A percentile compares a stretch with the other conserved stretches of the same genome.
Evolutionary conservation across 768 basidiomycete genomes (phyloP).

Genomic region (Multifurca ochricompacta): DNA sequence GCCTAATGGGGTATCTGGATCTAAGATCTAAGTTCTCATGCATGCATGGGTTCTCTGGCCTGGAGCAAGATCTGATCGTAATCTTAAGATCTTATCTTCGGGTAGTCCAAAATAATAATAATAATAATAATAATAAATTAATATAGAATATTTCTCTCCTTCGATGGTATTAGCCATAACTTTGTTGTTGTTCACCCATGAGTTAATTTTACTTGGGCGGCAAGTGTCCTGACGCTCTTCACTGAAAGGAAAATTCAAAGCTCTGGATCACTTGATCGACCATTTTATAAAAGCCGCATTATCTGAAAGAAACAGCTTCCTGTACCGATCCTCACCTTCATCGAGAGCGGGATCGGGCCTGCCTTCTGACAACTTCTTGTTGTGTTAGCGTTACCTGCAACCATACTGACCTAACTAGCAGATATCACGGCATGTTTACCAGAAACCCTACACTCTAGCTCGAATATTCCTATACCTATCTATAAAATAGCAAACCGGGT

Average conservation of each 20-base stretch:
- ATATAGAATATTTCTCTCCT: no score
- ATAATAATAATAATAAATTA: no score
- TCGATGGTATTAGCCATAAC: no score
- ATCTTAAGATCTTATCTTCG: constrained; percentile 7
- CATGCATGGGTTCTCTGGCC: no score
- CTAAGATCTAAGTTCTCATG: constrained; percentile 7
- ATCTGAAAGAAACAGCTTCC: background rate
- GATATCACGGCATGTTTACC: background rate
- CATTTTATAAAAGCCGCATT: constrained; percentile 4
- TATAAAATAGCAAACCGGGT: no score
- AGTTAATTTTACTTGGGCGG: background rate
- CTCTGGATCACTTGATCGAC: constrained; percentile 10
- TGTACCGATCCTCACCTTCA: constrained; percentile 4
- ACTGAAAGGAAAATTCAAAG: background rate
- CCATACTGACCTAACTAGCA: background rate
- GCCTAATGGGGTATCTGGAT: background rate
- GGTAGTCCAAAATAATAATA: background rate
- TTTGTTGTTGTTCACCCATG: background rate
- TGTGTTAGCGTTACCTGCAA: background rate
- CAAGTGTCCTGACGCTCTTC: background rate
- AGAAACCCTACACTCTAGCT: no score
- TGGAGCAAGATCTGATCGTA: constrained; percentile 6
- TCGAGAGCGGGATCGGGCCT: constrained; percentile 6
- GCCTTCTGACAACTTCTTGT: background rate
- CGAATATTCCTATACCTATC: no score